Percentiles rank a stretch among this genome's conserved stretches.
Conservation (phyloP, 805 yeast species). For the Metschnikowia noctiluminum region DNA sequence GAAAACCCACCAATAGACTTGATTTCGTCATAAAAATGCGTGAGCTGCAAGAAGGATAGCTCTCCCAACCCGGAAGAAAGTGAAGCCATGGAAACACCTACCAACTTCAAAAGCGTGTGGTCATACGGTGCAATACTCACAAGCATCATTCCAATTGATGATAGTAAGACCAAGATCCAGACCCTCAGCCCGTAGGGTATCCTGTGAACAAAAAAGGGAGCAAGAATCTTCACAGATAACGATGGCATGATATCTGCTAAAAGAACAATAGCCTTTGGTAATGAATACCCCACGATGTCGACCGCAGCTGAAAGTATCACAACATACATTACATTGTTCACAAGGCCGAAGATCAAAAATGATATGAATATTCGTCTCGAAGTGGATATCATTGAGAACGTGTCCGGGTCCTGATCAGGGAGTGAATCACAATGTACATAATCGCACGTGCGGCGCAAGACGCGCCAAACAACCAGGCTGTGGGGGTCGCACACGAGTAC, state of each 20-base stretch:
- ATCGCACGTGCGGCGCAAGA: too few species aligned
- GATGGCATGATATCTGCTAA: constrained; percentile 87
- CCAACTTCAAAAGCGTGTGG: constrained; percentile 39
- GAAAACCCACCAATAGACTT: constrained; percentile 82
- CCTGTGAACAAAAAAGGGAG: constrained; percentile 76
- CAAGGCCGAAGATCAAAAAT: constrained; percentile 81
- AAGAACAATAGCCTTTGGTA: constrained; percentile 83
- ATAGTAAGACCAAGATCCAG: constrained; percentile 49
- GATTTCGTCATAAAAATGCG: constrained; percentile 64
- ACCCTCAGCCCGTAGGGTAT: constrained; percentile 60
- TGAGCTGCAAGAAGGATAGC: constrained; percentile 78
- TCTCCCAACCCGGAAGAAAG: constrained; percentile 89
- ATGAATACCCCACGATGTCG: constrained; percentile 77
- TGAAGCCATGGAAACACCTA: constrained; percentile 79
- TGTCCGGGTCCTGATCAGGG: too few species aligned
- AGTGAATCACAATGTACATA: too few species aligned
- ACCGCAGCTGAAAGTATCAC: constrained; percentile 90
- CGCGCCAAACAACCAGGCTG: too few species aligned
- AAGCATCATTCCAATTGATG: constrained; percentile 70
- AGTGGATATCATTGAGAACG: not conserved
- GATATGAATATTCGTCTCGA: constrained; percentile 42
- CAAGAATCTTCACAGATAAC: constrained; percentile 60
- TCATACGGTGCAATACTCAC: constrained; percentile 44
- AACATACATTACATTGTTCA: constrained; percentile 87
- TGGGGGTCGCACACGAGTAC: too few species aligned